Evolutionary conservation across 306 rosid species (phyloP), one percentile per base, ranked within the genome.

Genomic region (Vigna nakashimae): DNA sequence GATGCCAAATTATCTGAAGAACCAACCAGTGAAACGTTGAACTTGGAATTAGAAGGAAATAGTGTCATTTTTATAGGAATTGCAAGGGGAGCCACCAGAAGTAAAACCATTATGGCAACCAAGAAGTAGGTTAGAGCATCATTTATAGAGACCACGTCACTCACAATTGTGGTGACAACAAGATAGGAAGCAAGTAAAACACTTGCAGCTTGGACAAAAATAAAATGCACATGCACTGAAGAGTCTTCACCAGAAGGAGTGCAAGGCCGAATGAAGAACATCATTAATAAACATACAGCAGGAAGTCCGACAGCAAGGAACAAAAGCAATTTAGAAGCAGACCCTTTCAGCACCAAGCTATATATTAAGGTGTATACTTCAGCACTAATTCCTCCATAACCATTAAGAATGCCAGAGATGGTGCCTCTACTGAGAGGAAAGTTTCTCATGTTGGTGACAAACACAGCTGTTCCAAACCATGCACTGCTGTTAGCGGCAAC

Each of bases 361-460:
- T 84, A 94, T 77, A 94, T 70, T 65, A 91, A 87, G 1, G 98
- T 91, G 81, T 91, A 94, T 1, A 94, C 91, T 14, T 94, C 85
- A 40, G 91, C 96, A 49, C 98, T 91, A 15, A 91, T 84, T 70
- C 98, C 98, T 6, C 84, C 73, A 80, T 94, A 94, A 63, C 96
- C 97, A 78, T 91, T 94, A 18, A 94, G 96, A 81, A 94, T 90
- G 71, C 97, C 98, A 45, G 96, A 89, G 71, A 91, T 88, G 7
- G 89, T 87, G 79, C 97, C 98, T 76, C 96, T 82, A 45, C 88
- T 89, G 69, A 90, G 92, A 84, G 96, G 98, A 83, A 94, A 94
- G 88, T 94, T 94, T 71, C 96, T 94, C 98, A 94, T 94, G 90
- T 91, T 94, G 75, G 92, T 90, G 32, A 94, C 92, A 58, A 91